Evolutionary conservation across 2,329 filamentous ascomycete genomes (phyloP), one percentile per base, ranked within the genome.

Genomic region (Byssochlamys sp.): DNA sequence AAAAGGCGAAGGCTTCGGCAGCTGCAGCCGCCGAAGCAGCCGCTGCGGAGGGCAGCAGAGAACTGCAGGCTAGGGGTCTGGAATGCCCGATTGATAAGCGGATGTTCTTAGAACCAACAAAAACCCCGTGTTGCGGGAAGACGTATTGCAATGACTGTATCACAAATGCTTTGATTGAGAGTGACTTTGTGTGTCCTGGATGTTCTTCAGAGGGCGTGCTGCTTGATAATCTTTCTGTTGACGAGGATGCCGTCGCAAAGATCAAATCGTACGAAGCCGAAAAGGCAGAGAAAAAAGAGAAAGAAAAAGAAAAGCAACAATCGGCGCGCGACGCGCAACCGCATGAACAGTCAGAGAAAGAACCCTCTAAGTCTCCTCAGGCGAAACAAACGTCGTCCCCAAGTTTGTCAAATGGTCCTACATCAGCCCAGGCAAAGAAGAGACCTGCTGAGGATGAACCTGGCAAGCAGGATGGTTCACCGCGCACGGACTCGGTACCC

Each of bases 71-170:
- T 74, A 87, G 84, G 68, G 92, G 92, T 64, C 80, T 99, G 71
- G 88, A 94, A 75, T 99, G 94, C 80, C 83, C 91, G 64, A 88
- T 97, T 81, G 94, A 97, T 85, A 95, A 95, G 78, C 91, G 90
- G 76, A 87, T 96, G 83, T 96, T 97, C 78, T 87, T 95, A 85
- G 90, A 96, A 75, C 92, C 94, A 83, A 94, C 95, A 82, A 95
- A 96, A 84, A 97, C 94, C 71, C 92, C 94, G 65, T 99, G 94
- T 84, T 99, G 94, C 81, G 84, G 89, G 78, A 95, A 89, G 83
- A 96, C 91, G 72, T 99, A 95, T 81, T 99, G 94, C 83, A 94
- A 94, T 84, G 91, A 96, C 74, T 99, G 94, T 87, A 96, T 99
- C 78, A 95, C 94, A 74, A 96, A 96, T 84, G 90, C 91, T 77